A percentile compares a stretch with the other conserved stretches of the same genome.
Evolutionary conservation across 164 flowering plant species (phyloP).

Genomic region (Saururus chinensis): DNA sequence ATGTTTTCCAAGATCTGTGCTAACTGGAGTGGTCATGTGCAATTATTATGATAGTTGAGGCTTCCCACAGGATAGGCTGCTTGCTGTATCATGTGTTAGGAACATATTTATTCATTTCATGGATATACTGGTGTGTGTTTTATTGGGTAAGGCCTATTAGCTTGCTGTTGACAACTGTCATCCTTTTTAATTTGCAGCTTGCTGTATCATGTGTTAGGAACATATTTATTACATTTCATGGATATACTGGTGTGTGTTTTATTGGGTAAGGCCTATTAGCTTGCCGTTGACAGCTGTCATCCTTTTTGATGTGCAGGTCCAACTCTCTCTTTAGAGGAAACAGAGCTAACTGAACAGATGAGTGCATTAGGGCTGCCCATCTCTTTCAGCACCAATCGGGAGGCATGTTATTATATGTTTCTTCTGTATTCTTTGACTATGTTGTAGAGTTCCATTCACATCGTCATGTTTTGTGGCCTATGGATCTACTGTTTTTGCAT

Average conservation of each 20-base stretch:
- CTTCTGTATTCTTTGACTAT: no score
- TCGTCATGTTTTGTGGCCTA: neutral
- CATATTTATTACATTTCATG: neutral
- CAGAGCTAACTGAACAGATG: slow-evolving; percentile 48
- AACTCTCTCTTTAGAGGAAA: slow-evolving; percentile 26
- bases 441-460: neutral
- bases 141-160: neutral
- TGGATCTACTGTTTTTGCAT: neutral
- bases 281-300: neutral
- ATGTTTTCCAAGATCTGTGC: neutral
- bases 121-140: neutral
- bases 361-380: slow-evolving; percentile 70
- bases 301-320: slow-evolving; percentile 16
- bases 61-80: neutral
- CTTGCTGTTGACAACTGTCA: neutral
- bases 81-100: neutral
- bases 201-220: neutral
- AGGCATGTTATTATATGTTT: slow-evolving; percentile 18
- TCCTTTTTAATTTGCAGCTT: neutral
- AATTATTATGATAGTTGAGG: neutral
- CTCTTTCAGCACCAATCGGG: slow-evolving; percentile 61
- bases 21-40: neutral
- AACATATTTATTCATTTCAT: neutral
- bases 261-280: neutral
- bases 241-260: neutral